Conservation (phyloP, 2,329 filamentous ascomycete species). For the Penicillium psychrosexuale region DNA sequence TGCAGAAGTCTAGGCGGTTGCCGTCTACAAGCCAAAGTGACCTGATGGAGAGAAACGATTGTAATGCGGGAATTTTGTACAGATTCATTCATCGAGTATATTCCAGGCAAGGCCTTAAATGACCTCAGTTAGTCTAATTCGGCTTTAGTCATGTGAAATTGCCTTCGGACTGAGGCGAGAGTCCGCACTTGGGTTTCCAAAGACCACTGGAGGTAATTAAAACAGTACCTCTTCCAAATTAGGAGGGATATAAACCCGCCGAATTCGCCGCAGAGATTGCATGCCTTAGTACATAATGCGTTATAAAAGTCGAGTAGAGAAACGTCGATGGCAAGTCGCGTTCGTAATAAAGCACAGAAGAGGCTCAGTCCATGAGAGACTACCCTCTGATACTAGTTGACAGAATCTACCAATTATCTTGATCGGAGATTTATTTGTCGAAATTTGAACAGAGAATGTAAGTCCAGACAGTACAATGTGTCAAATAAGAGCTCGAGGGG, state of each 20-base stretch:
- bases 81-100: constrained; percentile 17
- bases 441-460: constrained; percentile 16
- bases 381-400: constrained; percentile 11
- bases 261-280: constrained; percentile 8
- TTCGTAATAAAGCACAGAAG: constrained; percentile 18
- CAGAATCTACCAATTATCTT: constrained; percentile 15
- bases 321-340: constrained; percentile 8
- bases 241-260: constrained; percentile 12
- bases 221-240: constrained; percentile 10
- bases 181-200: constrained; percentile 13
- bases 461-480: constrained; percentile 5
- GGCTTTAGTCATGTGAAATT: constrained; percentile 8
- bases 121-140: constrained; percentile 8
- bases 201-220: constrained; percentile 10
- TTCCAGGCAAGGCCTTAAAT: constrained; percentile 14
- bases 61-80: constrained; percentile 11
- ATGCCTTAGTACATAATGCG: constrained; percentile 12
- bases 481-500: constrained; percentile 10
- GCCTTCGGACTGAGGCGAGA: constrained; percentile 12
- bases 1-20: constrained; percentile 4
- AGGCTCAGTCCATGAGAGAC: constrained; percentile 14
- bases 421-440: constrained; percentile 14
- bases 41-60: constrained; percentile 15
- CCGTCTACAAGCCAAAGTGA: constrained; percentile 8
- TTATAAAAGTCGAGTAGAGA: constrained; percentile 15